phyloP scores from a whole-genome alignment of 306 rosid species.

The Acacia melanoxylon region DNA sequence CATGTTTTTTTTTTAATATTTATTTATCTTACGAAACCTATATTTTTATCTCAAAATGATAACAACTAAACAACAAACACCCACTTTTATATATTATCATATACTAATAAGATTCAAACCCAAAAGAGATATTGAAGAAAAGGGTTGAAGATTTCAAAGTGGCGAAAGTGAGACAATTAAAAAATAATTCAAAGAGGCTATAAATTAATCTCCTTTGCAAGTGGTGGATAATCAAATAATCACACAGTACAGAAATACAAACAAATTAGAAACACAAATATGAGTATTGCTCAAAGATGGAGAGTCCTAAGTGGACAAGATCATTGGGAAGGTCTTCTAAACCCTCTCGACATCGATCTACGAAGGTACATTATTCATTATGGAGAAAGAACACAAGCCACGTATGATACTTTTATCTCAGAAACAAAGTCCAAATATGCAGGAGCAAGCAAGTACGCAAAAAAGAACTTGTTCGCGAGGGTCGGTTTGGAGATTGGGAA shows the following conservation, averaged over 20 bases:
- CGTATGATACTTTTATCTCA: not conserved
- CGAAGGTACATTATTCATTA: constrained; percentile 10
- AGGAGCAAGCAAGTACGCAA: constrained; percentile 6
- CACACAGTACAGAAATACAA: not conserved
- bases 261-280: not conserved
- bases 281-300: constrained; percentile 5
- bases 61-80: not conserved
- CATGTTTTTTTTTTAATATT: not conserved
- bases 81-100: not conserved
- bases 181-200: too few species aligned
- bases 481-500: constrained; percentile 3
- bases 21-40: not conserved
- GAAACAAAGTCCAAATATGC: not conserved
- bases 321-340: not conserved
- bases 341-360: not conserved
- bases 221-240: too few species aligned
- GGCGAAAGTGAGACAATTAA: too few species aligned
- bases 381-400: constrained; percentile 2
- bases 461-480: not conserved
- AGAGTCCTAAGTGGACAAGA: not conserved
- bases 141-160: too few species aligned
- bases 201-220: too few species aligned
- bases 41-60: not conserved
- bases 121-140: too few species aligned
- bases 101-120: not conserved